A percentile compares a stretch with the other conserved stretches of the same genome.
phyloP scores from a whole-genome alignment of 495 filamentous ascomycete genomes.

The Mycothermus thermophilus region DNA sequence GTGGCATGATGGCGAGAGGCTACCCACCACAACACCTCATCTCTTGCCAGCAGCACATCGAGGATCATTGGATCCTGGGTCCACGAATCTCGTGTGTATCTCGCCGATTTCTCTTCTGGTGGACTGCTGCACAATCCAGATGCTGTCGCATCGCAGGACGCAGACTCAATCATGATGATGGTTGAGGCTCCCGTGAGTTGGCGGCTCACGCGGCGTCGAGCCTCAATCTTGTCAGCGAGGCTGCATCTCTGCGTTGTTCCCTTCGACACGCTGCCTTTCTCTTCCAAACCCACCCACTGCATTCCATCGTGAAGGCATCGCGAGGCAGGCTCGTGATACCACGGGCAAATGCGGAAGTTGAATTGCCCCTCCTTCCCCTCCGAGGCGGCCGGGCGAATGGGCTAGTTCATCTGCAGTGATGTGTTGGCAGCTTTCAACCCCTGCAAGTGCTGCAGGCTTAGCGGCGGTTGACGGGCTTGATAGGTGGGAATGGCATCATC shows the following conservation, averaged over 20 bases:
- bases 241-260: constrained; percentile 1
- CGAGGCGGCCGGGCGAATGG: constrained; percentile 11
- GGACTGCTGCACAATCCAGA: not conserved
- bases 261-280: not conserved
- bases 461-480: constrained; percentile 13
- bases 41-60: too few species aligned
- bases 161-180: not conserved
- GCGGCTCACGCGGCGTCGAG: constrained; percentile 1
- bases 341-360: constrained; percentile 9
- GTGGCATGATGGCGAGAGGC: too few species aligned
- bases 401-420: constrained; percentile 23
- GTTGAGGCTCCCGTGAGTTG: not conserved
- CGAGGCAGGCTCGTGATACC: constrained; percentile 10
- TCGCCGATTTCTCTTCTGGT: constrained; percentile 1
- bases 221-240: not conserved
- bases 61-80: not conserved
- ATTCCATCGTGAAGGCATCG: too few species aligned
- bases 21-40: too few species aligned
- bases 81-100: constrained; percentile 2
- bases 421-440: constrained; percentile 22
- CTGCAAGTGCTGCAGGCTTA: constrained; percentile 17
- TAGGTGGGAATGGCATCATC: constrained; percentile 17
- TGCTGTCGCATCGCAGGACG: too few species aligned
- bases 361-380: constrained; percentile 3
- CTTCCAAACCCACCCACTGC: too few species aligned